Evolutionary conservation across 2,329 filamentous ascomycete species (phyloP), one percentile per base, ranked within the genome.

Genomic region (Hirsutella rhossiliensis): DNA sequence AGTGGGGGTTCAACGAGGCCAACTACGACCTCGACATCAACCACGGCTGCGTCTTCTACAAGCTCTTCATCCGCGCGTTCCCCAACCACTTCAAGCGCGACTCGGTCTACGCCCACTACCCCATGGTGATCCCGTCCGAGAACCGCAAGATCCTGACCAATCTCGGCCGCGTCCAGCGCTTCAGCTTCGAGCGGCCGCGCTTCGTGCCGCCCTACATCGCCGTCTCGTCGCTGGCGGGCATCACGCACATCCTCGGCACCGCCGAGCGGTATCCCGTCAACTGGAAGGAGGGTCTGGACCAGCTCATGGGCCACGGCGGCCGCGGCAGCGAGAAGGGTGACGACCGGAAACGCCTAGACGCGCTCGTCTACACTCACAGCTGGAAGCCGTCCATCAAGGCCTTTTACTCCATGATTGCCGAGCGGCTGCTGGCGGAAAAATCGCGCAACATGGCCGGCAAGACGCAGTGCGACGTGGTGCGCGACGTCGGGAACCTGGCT

Each of bases 11-110:
- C 65, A 77, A 78, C 44, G 82, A 87, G 57, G 82, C 76, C 4
- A 72, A 84, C 18, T 86, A 82, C 45, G 84, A 94, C 52, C 64
- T 80, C 19, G 77, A 74, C 46, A 64, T 90, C 50, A 84, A 92
- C 62, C 81, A 92, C 56, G 87, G 87, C 40, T 87, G 83, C 52
- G 78, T 88, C 12, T 85, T 90, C 62, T 88, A 89, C 69, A 94
- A 92, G 67, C 72, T 94, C 31, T 82, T 89, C 58, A 68, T 86
- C 31, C 76, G 82, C 5, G 84, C 85, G 0, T 87, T 94, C 69
- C 87, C 87, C 1, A 73, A 84, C 50, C 82, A 87, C 64, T 90
- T 89, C 71, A 78, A 76, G 57, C 64, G 71, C 18, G 81, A 92
- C 65, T 88, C 83, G 1, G 78, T 89, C 44, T 94, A 90, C 50